Base-by-base conservation (phyloP, 2,329 filamentous ascomycete species). In the Lachnellula arida region DNA sequence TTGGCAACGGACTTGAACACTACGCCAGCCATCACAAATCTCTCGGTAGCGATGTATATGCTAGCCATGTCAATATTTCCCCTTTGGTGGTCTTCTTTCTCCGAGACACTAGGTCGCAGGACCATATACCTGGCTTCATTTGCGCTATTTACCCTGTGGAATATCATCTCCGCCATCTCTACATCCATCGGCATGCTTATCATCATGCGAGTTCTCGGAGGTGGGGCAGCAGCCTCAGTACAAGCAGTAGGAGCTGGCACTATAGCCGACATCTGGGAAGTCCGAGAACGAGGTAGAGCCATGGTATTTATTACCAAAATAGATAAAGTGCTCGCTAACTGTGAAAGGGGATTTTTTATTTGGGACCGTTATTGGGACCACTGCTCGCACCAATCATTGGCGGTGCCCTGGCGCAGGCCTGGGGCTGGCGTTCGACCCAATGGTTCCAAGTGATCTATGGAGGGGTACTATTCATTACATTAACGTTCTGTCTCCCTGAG, bases 231-330 rank as follows among this genome's bases (percentile, higher is more conserved):
- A 0, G 89, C 89, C 2, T 89, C 86, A 1, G 89, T 92, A 0
- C 89, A 93, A 69, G 87, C 89, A 7, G 89, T 94, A 7, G 89
- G 90, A 4, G 89, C 89, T 2, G 90, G 90, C 5, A 92, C 89
- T 2, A 89, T 94, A 56, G 85, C 89, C 46, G 89, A 94, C 68
- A 78, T 93, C 12, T 95, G 89, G 86, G 86, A 90, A 60, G 72
- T 84, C 0, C 78, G 75, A 49, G 86, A 93, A 69, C 77, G 90
- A 49, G 90, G 90, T 2, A 76, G 75, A 15, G 89, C 89, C n/a
- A 94, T 94, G 89, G 28, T 32, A 32, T 32, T 32, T 32, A 32
- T 32, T 32, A 32, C 28, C 11, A 8, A 11, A 32, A 32, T 11
- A 32, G 8, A 11, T 32, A 32, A 32, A 32, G 28, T 32, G 28